Evolutionary conservation across 1,139 yeast genomes (phyloP).

Genomic region (Scheffersomyces parashehatae): DNA sequence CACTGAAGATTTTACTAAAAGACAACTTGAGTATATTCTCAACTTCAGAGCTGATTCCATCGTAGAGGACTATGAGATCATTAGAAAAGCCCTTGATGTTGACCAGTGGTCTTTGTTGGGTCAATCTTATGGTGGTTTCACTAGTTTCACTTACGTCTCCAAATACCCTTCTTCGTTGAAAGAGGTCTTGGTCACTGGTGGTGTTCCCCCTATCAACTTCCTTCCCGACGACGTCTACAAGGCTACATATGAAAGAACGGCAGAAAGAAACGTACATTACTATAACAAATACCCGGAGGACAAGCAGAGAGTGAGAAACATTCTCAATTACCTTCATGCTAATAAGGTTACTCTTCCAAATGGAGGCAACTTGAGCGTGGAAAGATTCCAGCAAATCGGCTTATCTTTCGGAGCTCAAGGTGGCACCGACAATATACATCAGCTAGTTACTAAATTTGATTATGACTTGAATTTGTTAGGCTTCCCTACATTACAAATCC

Average conservation of each 20-base stretch:
- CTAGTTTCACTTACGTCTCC: conserved; percentile 51
- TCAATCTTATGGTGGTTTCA: conserved; percentile 61
- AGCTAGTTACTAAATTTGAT: conserved; percentile 37
- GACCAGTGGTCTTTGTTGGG: conserved; percentile 54
- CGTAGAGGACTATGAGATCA: conserved; percentile 49
- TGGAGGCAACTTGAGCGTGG: conserved; percentile 50
- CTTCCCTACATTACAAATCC: conserved; percentile 35
- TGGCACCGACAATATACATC: conserved; percentile 50
- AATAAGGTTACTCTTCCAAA: conserved; percentile 42
- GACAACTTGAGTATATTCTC: conserved; percentile 38
- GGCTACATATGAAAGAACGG: conserved; percentile 48
- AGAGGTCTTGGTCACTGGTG: conserved; percentile 53
- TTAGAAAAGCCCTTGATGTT: conserved; percentile 35
- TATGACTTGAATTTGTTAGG: conserved; percentile 37
- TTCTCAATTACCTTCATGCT: conserved; percentile 33
- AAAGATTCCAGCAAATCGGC: conserved; percentile 56
- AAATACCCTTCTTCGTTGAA: conserved; percentile 38
- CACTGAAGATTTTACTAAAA: conserved; percentile 15
- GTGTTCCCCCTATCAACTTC: conserved; percentile 52
- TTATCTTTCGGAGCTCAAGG: conserved; percentile 50
- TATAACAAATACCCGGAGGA: conserved; percentile 53
- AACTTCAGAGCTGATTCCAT: conserved; percentile 55
- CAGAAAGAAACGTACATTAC: conserved; percentile 48
- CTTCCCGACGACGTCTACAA: conserved; percentile 49
- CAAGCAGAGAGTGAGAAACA: conserved; percentile 31